Conservation (phyloP, 805 yeast genomes). For the Schwanniomyces vanrijiae region DNA sequence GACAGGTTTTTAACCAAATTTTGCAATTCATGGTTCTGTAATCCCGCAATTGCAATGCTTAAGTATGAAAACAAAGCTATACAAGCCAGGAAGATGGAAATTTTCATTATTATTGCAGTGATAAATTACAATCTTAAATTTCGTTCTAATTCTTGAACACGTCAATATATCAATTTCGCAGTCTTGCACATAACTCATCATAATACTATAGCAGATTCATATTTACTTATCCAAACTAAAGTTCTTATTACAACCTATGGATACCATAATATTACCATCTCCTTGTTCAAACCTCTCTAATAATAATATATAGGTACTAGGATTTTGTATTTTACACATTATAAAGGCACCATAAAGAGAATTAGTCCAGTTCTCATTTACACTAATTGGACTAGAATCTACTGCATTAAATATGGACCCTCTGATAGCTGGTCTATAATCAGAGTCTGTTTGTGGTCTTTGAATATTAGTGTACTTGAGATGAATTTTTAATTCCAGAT, state of each 20-base stretch:
- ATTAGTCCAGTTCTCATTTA: conserved; percentile 41
- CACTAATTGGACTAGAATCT: conserved; percentile 26
- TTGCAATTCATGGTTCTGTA: conserved; percentile 22
- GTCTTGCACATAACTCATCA: not conserved
- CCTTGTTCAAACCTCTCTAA: conserved; percentile 54
- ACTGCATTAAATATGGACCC: conserved; percentile 41
- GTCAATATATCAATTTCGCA: not conserved
- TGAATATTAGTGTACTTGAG: conserved; percentile 17
- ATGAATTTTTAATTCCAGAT: conserved; percentile 23
- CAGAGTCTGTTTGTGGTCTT: conserved; percentile 11
- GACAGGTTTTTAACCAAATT: conserved; percentile 14
- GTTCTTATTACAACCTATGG: conserved; percentile 30
- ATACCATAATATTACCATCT: conserved; percentile 34
- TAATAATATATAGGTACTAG: conserved; percentile 37
- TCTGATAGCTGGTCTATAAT: conserved; percentile 48
- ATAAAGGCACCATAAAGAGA: conserved; percentile 45
- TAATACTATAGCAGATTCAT: not conserved
- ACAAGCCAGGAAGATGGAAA: not conserved
- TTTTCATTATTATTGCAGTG: conserved; percentile 4
- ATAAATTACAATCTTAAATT: not conserved
- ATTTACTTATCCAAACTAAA: conserved; percentile 5
- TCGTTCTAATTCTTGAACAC: conserved; percentile 1
- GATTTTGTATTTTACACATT: conserved; percentile 22
- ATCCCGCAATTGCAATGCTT: conserved; percentile 19
- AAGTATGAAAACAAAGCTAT: conserved; percentile 12